Evolutionary conservation across 2,329 filamentous ascomycete species (phyloP).

Genomic region (Massarina eburnea): DNA sequence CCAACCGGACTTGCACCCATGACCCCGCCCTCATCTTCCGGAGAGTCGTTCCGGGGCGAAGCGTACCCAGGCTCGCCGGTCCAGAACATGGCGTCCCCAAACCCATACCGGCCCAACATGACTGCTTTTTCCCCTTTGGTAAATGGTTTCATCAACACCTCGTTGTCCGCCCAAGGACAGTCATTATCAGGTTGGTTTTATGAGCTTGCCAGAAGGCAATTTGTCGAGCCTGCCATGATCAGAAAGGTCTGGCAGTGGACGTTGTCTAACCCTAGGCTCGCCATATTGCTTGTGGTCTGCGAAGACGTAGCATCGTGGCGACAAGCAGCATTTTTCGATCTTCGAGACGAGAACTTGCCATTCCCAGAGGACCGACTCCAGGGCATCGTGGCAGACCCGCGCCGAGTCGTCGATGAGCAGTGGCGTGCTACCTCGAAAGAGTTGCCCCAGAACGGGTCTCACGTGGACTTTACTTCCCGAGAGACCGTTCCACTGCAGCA

Average conservation of each 20-base stretch:
- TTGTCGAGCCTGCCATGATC: constrained; percentile 36
- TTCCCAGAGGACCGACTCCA: constrained; percentile 41
- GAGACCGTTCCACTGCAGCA: constrained; percentile 42
- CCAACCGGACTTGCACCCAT: constrained; percentile 38
- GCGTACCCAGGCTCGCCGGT: constrained; percentile 35
- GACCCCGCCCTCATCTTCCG: constrained; percentile 29
- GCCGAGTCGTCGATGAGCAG: constrained; percentile 42
- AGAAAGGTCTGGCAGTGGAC: constrained; percentile 46
- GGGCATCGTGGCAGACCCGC: constrained; percentile 41
- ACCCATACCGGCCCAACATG: constrained; percentile 38
- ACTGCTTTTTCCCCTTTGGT: constrained; percentile 31
- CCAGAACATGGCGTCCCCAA: constrained; percentile 32
- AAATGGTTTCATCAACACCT: constrained; percentile 41
- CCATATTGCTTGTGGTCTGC: constrained; percentile 42
- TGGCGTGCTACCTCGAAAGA: constrained; percentile 46
- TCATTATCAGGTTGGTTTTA: constrained; percentile 42
- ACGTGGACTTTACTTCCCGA: constrained; percentile 40
- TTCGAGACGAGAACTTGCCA: constrained; percentile 42
- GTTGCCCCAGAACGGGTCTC: constrained; percentile 38
- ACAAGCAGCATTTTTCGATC: constrained; percentile 41
- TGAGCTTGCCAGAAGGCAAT: constrained; percentile 38
- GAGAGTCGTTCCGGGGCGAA: constrained; percentile 29
- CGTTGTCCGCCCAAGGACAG: constrained; percentile 39
- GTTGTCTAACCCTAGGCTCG: constrained; percentile 40
- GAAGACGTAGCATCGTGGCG: constrained; percentile 44